Evolutionary conservation across 371 early-diverging fungal genomes (phyloP).

Genomic region (Encephalitozoon hellem): DNA sequence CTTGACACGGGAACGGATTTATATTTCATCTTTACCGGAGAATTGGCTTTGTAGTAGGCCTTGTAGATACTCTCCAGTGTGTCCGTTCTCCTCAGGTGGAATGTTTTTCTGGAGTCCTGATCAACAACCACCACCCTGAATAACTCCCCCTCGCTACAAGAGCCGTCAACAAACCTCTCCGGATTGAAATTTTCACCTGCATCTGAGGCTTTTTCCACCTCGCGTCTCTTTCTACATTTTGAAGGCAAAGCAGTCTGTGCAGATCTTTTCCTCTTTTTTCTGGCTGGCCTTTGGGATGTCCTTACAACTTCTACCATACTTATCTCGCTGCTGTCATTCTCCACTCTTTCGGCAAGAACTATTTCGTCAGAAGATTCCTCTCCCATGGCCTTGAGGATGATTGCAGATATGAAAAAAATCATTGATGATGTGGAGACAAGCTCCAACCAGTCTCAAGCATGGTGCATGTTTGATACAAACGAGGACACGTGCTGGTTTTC

Average conservation of each 20-base stretch:
- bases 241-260: background rate
- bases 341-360: background rate
- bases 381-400: background rate
- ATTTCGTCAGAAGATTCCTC: background rate
- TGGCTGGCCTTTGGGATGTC: background rate
- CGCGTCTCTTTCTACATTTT: background rate
- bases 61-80: background rate
- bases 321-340: background rate
- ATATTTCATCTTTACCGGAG: conserved; percentile 8
- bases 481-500: background rate
- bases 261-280: background rate
- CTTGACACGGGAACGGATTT: conserved; percentile 14
- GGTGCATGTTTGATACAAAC: background rate
- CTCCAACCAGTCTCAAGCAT: background rate
- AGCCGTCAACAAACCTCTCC: background rate
- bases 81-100: background rate
- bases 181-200: background rate
- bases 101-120: background rate
- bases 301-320: background rate
- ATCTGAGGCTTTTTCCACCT: background rate
- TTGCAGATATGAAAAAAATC: background rate
- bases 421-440: background rate
- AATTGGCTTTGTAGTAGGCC: background rate
- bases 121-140: background rate
- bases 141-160: background rate